Base-by-base conservation (phyloP, 192 early-diverging fungal genomes). In the Obelidium mucronatum region DNA sequence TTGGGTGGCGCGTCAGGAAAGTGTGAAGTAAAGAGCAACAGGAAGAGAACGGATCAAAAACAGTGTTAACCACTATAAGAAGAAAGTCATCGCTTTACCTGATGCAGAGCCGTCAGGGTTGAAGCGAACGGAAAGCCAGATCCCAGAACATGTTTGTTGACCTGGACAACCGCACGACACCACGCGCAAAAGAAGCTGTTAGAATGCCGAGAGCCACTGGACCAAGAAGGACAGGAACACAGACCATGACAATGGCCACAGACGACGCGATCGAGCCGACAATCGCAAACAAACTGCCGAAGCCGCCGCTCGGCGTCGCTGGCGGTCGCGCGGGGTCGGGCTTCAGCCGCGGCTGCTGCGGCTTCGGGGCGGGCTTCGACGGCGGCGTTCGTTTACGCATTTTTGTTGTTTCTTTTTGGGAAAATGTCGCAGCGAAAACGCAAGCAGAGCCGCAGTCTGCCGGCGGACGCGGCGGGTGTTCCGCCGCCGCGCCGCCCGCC, bases 171-270 rank as follows among this genome's bases (percentile, higher is more conserved):
- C 19, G 44, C 44, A 15, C 44, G 19, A 48, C 11, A 15, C 44
- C 44, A 6, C 8, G 11, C 44, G 19, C 8, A 48, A 19, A 48
- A 48, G 8, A 13, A 65, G 11, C 37, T 22, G 35, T 39, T 65
- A 33, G 24, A 22, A 37, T 6, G 34, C 22, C 26, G 11, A 11
- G 34, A 13, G 34, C 24, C 15, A 26, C n/a, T 26, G 59, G 3
- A 0, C 22, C 59, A 1, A 17, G 59, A 15, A 15, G 33, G 15
- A 2, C 30, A 31, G 1, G 30, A 17, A 3, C 17, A 15, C 34
- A 19, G 15, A 65, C 63, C 67, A 69, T 69, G 39, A 69, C 67
- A 54, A 69, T 69, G 19, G 48, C 67, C 28, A 69, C 67, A 54
- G n/a, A 30, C 22, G 48, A 52, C 40, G 52, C 67, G 48, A 69